These are phyloP conservation scores for Rhodotorula graminis DNA, from an alignment of 768 basidiomycete genomes.

Conservation along the genomic window DNA sequence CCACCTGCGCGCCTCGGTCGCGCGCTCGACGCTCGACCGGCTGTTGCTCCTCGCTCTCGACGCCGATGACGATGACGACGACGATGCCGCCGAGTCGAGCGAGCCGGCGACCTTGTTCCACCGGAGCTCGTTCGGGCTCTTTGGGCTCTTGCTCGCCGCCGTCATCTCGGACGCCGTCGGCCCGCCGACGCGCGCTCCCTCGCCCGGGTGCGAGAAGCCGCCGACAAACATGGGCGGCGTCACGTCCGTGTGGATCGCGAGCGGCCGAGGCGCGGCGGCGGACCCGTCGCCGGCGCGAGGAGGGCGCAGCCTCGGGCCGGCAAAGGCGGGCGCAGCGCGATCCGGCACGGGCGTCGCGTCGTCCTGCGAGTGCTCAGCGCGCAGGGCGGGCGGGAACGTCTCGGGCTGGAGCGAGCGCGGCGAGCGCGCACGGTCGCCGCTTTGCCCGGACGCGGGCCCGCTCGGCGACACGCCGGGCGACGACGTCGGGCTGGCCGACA, in stretches of 20 bases:
- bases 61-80: background rate
- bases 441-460: background rate
- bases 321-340: background rate
- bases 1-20: background rate
- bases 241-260: constrained; percentile 12
- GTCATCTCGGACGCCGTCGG: constrained; percentile 19
- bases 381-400: background rate
- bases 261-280: constrained; percentile 6
- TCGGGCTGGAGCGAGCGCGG: background rate
- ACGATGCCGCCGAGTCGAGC: background rate
- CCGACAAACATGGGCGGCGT: background rate
- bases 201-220: background rate
- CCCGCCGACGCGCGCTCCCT: constrained; percentile 1
- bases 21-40: background rate
- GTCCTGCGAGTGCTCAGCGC: background rate
- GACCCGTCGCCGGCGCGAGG: background rate
- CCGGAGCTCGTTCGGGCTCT: constrained; percentile 27
- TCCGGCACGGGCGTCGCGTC: background rate
- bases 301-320: background rate
- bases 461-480: too few relatives aligned
- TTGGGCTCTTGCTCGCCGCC: constrained; percentile 11
- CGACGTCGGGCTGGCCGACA: background rate
- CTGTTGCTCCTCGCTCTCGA: background rate
- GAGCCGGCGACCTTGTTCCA: constrained; percentile 10
- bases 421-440: background rate